Evolutionary conservation across 441 rosid species (phyloP), one percentile per base, ranked within the genome.

Genomic region (Breynia disticha): DNA sequence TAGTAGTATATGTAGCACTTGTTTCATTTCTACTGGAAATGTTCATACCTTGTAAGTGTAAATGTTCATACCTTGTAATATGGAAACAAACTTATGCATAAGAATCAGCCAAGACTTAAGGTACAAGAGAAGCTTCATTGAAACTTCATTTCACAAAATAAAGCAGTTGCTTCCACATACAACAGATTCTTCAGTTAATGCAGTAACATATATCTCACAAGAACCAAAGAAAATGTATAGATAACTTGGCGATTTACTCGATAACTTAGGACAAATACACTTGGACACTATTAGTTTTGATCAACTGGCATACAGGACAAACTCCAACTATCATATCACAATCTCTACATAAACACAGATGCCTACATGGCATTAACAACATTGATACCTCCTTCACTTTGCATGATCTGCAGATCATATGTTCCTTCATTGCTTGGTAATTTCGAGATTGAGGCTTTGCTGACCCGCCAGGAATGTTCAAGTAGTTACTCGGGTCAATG

Each of bases 341-440:
- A 6, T 82, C 87, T 77, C 68, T 77, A 75, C 96, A 84, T 47
- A 87, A 73, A 67, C 96, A 84, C 53, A 87, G 67, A 57, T 84
- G 96, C 79, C 90, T 82, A 60, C 96, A 87, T 32, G 94, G 96
- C 65, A 85, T 70, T 67, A 84, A 70, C 69, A 87, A 68, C 18
- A 87, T 56, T 37, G 82, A 70, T 18, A 76, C 90, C 71, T 84
- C 86, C 73, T 65, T 79, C 12, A 55, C 58, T 48, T 79, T 82
- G 74, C 96, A 87, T 18, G 77, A 80, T 61, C 75, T 73, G 75
- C 96, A 87, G 47, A 63, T 56, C 77, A 76, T 60, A n/a, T 57
- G 69, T 24, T 74, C 72, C 56, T 70, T 73, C 62, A 28, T 28
- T 4, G 35, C 35, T 28, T 28, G 35, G 35, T 3, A 28, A 9